These are phyloP conservation scores for Vitis vinifera DNA, from an alignment of 164 flowering plant genomes.

Conservation along the genomic window ASM3070453v1 NC_081809.1:3961501-3962000, in stretches of 20 bases:
- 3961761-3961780: constrained; percentile 73
- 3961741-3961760: constrained; percentile 4
- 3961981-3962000: constrained; percentile 77
- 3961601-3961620: constrained; percentile 73
- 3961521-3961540: too few species aligned
- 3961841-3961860: constrained; percentile 73
- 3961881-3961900: constrained; percentile 41
- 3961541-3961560: neutral
- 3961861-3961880: constrained; percentile 79
- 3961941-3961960: constrained; percentile 77
- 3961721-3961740: neutral
- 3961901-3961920: constrained; percentile 40
- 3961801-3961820: constrained; percentile 49
- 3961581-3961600: neutral
- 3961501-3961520: too few species aligned
- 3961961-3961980: constrained; percentile 98
- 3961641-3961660: constrained; percentile 81
- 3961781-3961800: constrained; percentile 43
- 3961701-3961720: neutral
- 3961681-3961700: neutral
- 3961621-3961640: constrained; percentile 86
- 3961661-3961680: constrained; percentile 63
- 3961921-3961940: constrained; percentile 60
- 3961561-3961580: neutral
- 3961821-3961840: constrained; percentile 88